These are phyloP conservation scores for Isatis lusitanica DNA, from an alignment of 441 rosid species.

Conservation along the genomic window DNA sequence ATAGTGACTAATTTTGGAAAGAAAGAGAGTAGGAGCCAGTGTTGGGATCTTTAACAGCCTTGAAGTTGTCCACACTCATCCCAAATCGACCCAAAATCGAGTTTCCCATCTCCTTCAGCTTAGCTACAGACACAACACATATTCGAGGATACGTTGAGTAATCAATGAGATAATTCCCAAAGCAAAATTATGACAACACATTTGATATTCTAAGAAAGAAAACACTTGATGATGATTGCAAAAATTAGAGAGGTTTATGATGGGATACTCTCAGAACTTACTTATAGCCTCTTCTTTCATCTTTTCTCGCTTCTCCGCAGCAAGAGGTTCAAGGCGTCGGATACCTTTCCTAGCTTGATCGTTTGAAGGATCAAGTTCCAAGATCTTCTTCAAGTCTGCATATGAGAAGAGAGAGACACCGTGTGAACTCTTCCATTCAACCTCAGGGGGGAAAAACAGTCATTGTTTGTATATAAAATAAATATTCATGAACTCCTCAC, in stretches of 20 bases:
- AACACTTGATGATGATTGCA: background rate
- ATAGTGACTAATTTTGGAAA: conserved; percentile 46
- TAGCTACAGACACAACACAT: conserved; percentile 46
- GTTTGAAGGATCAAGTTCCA: conserved; percentile 84
- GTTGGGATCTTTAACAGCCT: conserved; percentile 93
- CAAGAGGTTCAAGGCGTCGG: conserved; percentile 72
- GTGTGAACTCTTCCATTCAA: background rate
- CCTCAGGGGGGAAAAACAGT: background rate
- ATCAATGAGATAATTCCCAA: background rate
- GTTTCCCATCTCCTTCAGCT: conserved; percentile 92
- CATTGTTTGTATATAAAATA: background rate
- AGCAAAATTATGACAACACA: background rate
- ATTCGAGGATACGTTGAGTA: background rate
- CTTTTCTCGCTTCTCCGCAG: conserved; percentile 85
- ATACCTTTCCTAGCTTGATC: conserved; percentile 68
- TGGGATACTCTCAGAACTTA: conserved; percentile 35
- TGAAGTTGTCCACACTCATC: conserved; percentile 91
- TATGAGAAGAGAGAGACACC: conserved; percentile 5
- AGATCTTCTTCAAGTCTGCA: conserved; percentile 78
- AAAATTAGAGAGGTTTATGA: background rate
- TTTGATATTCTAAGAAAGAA: background rate
- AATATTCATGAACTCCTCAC: conserved; percentile 42
- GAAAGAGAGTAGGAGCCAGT: conserved; percentile 88
- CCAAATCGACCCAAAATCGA: conserved; percentile 85
- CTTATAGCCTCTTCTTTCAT: conserved; percentile 99